Base-by-base conservation (phyloP, 1,284 basidiomycete genomes). In the Chondrostereum purpureum region DNA sequence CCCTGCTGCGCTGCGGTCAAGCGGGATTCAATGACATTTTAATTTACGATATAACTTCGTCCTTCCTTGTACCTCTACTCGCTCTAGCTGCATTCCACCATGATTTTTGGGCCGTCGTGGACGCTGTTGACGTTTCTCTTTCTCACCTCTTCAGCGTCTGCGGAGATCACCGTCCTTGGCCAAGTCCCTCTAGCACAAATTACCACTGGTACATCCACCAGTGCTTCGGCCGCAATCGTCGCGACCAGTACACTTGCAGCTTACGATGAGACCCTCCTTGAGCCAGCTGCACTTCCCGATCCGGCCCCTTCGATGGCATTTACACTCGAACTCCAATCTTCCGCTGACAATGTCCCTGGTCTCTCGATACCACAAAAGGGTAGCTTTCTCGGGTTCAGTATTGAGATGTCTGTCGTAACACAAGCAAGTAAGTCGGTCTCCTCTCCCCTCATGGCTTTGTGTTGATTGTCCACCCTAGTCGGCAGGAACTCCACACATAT, bases 361-460 rank as follows among this genome's bases (percentile, higher is more conserved):
- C 58, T 76, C 3, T 78, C 75, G 2, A 79, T 82, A 23, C 63
- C 67, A 4, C 75, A 78, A 52, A 63, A 65, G 33, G 82, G 81
- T 12, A 71, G 75, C 36, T 85, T 86, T 53, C 66, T 78, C 43
- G 84, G 85, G 0, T 85, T 87, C 54, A 83, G 79, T 2, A 70
- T 88, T 44, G 85, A 88, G 60, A 73, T 87, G 68, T 83, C 80
- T 19, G 80, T 88, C 13, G 75, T 75, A 2, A 73, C 12, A 69
- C 62, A 46, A 70, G 73, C 50, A 63, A 69, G 72, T 75, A 40
- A 46, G 68, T 60, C n/a, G n/a, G 11, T n/a, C 11, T 20, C 37
- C 47, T 42, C 24, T 22, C 12, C 35, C n/a, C 4, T 51, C 50
- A 13, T 44, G 62, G 20, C 61, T 59, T 35, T 51, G 33, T 33